Evolutionary conservation across 1,284 basidiomycete species (phyloP), one percentile per base, ranked within the genome.

Genomic region (Uromyces viciae-fabae): DNA sequence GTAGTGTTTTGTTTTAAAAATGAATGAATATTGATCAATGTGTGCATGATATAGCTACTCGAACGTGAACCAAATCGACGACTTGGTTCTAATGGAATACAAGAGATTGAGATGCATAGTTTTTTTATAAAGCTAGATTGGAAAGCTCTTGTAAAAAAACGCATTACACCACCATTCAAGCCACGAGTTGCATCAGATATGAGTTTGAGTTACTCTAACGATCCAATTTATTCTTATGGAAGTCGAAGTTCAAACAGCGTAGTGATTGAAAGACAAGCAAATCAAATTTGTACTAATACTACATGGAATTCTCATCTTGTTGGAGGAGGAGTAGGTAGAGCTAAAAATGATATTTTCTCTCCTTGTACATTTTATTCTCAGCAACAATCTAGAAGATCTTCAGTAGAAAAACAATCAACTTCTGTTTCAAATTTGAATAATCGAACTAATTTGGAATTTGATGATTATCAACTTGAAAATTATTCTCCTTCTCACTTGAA

Each of bases 21-120:
- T n/a, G n/a, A n/a, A n/a, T n/a, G n/a, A n/a, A n/a, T n/a, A n/a
- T n/a, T n/a, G n/a, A n/a, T n/a, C n/a, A n/a, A n/a, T n/a, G 49
- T 54, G 8, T 52, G 15, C 7, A 28, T 73, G 9, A 33, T 46
- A 33, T 28, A 80, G 94, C 91, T 99, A 66, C 89, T 99, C 72
- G 99, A 98, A 88, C 92, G 97, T 68, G 99, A 99, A 86, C 97
- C 97, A 5, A 95, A 94, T 85, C 94, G 98, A 86, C 93, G 97
- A 36, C 89, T 99, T 0, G 97, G 97, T 28, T 93, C 89, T 90
- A 78, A 90, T 93, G 49, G 97, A 97, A 85, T 91, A 96, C 0
- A 89, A 78, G 96, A 99, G 85, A 90, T 99, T 82, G 98, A 98
- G 86, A 94, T 94, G 84, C 97, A 99, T 85, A 88, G 94, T 0